Conservation (phyloP, 2,329 filamentous ascomycete species). For the Trichoderma gracile region DNA sequence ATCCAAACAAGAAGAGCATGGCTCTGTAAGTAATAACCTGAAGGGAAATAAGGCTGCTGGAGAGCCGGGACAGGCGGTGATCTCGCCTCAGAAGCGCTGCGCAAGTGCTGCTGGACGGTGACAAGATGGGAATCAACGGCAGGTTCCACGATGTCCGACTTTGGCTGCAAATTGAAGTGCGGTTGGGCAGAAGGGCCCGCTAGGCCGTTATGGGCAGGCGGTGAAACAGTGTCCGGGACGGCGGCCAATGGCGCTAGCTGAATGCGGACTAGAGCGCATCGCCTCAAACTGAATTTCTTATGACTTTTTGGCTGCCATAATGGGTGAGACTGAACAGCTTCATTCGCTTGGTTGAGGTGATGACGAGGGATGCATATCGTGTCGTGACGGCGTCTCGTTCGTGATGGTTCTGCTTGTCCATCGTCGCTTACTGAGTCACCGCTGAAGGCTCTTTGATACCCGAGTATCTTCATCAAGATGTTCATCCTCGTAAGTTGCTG, state of each 20-base stretch:
- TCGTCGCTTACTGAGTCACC: background rate
- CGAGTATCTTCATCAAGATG: constrained; percentile 3
- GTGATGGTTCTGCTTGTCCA: constrained; percentile 8
- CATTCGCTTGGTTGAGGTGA: background rate
- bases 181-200: constrained; percentile 3
- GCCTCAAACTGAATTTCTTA: background rate
- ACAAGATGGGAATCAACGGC: constrained; percentile 5
- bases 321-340: background rate
- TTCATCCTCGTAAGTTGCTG: constrained; percentile 25
- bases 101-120: background rate
- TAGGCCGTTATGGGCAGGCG: constrained; percentile 15
- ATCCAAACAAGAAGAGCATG: background rate
- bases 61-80: background rate
- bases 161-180: constrained; percentile 15
- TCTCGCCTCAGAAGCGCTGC: constrained; percentile 1
- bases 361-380: constrained; percentile 1
- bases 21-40: background rate
- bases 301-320: background rate
- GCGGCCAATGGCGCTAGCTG: background rate
- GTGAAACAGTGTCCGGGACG: background rate
- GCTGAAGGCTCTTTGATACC: background rate
- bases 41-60: background rate
- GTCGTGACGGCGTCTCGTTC: background rate
- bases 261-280: background rate
- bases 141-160: constrained; percentile 19